Evolutionary conservation across 78 protist species (phyloP).

Genomic region (Dictyostelium citrinum): DNA sequence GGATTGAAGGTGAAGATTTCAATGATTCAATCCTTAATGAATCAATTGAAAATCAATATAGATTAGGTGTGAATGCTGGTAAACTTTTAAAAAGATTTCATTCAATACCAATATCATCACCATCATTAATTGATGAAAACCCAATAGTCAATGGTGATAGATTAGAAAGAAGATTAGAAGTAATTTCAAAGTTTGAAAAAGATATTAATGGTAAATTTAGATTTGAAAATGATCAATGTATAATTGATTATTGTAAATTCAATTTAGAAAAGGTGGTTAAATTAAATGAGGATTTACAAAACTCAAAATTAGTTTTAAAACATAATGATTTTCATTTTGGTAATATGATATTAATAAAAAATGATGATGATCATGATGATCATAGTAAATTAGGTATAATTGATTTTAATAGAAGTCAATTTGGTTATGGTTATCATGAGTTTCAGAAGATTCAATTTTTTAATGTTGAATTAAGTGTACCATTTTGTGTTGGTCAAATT

Average conservation of each 20-base stretch:
- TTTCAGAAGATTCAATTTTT: background rate
- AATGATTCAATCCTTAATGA: background rate
- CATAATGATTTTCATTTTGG: constrained; percentile 1
- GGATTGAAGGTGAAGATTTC: background rate
- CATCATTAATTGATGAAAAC: background rate
- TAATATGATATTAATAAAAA: background rate
- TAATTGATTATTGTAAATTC: background rate
- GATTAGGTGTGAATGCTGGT: background rate
- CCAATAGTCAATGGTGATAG: background rate
- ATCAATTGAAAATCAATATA: background rate
- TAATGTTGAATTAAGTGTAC: background rate
- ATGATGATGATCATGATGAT: background rate
- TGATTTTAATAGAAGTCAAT: background rate
- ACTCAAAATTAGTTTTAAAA: background rate
- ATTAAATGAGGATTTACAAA: background rate
- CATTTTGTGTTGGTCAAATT: background rate
- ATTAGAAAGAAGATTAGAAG: background rate
- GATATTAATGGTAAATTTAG: background rate
- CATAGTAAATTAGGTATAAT: background rate
- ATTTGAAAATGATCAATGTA: background rate
- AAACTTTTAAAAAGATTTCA: background rate
- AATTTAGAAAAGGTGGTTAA: background rate
- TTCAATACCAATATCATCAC: background rate
- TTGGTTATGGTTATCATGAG: background rate
- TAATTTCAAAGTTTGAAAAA: background rate